These are phyloP conservation scores for Chondrus crispus DNA, from an alignment of 23 red algal genomes.

Conservation along the genomic window DNA sequence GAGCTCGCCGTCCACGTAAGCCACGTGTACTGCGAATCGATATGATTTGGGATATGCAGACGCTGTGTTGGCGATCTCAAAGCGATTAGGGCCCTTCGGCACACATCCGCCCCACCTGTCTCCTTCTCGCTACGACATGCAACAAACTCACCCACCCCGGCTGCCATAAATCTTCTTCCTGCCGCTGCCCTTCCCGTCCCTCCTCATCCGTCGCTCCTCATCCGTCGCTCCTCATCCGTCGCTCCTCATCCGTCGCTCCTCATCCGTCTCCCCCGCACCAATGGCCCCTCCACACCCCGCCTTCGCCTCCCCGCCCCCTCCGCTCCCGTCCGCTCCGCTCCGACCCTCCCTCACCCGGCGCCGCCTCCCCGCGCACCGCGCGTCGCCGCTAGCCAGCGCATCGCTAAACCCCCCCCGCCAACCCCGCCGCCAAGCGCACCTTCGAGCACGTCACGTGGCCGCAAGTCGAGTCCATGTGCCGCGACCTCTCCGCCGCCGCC, in stretches of 20 bases:
- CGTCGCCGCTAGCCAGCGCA: no score
- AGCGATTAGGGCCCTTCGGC: no score
- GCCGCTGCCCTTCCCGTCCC: not conserved
- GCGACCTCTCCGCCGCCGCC: not conserved
- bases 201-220: not conserved
- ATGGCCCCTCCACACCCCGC: not conserved
- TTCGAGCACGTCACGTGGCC: constrained; percentile 21
- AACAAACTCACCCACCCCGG: not conserved
- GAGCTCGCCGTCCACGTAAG: no score
- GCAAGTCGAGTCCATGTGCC: constrained; percentile 22
- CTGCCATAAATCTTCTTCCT: not conserved
- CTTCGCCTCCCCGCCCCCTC: not conserved
- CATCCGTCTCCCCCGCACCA: not conserved
- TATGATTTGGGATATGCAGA: no score
- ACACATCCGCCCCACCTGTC: no score
- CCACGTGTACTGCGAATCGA: no score
- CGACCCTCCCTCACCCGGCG: no score
- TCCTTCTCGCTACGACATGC: no score
- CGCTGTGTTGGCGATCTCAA: no score
- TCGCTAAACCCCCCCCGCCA: no score
- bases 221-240: not conserved
- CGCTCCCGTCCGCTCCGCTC: not conserved
- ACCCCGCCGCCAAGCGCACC: not conserved
- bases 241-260: not conserved
- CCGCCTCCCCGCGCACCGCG: no score